Evolutionary conservation across 106 monocot species (phyloP), one percentile per base, ranked within the genome.

Genomic region (Gastrodia elata): DNA sequence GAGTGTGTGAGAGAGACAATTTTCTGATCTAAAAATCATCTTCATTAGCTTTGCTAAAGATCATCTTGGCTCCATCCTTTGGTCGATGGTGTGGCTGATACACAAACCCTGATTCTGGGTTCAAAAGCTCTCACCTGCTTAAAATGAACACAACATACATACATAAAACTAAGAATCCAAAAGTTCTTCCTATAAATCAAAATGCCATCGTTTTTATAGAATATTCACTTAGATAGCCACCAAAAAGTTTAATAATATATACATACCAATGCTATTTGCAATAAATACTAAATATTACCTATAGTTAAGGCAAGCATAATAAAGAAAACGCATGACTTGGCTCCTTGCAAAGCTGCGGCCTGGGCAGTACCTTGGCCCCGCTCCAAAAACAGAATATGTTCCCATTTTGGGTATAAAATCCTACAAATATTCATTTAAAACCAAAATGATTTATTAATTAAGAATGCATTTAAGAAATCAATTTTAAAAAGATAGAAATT

Each of bases 121-220:
- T 79, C 72, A 83, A 22, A 34, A 83, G 76, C 57, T 83, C 57
- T 79, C 79, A 83, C 76, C 83, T 83, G 75, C 26, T 65, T 38
- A 22, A 15, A 57, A 65, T 33, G 9, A 65, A 34, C 7, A 65
- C 14, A 0, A 55, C 16, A 20, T 20, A 55, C 22, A 22, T 55
- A 57, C 57, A 57, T 25, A 57, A n/a, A n/a, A n/a, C n/a, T n/a
- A n/a, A n/a, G n/a, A n/a, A n/a, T n/a, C n/a, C n/a, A 35, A 15
- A 16, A 32, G 64, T 34, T 58, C 57, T 27, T 25, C 0, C 4
- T 25, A 58, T 1, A 10, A 25, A 25, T 4, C 4, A 22, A 25
- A 58, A 58, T 22, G 57, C 57, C 57, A 58, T 6, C n/a, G 8
- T n/a, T n/a, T n/a, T n/a, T n/a, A n/a, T n/a, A n/a, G n/a, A n/a